Base-by-base conservation (phyloP, 2,329 filamentous ascomycete species). In the Seiridium unicorne region DNA sequence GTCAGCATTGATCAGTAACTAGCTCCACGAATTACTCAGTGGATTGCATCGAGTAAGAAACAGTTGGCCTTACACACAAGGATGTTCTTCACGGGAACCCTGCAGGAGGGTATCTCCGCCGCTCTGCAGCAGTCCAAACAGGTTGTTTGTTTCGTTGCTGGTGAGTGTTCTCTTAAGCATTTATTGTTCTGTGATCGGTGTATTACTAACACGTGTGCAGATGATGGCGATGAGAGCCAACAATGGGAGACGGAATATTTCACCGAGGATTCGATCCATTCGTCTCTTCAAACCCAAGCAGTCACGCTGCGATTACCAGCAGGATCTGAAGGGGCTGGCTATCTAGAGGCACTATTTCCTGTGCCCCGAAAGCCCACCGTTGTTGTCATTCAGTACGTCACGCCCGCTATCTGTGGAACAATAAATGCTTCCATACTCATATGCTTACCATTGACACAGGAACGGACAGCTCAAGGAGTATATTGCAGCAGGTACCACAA, bases 61-160 rank as follows among this genome's bases (percentile, higher is more conserved):
- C 7, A 7, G 38, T 7, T 11, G 38, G 11, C 38, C 7, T 13
- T 42, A 42, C 38, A 42, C 38, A 13, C 38, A 42, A 8, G 38
- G 38, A 42, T 96, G 89, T 97, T 97, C 76, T 93, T 93, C 73
- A 70, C 88, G 62, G 93, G 93, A 18, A 87, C 86, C 62, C 76
- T 97, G 26, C 90, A 96, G 68, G 89, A 89, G 68, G 93, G 92
- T 61, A 96, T 97, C 67, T 82, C 84, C 38, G 80, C 85, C 26
- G 92, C 93, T 10, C 82, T 97, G 5, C 84, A 86, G 62, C 81
- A 93, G 72, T 80, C 85, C 61, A 96, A 94, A 74, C 82, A 90
- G 18, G 90, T 97, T 0, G 84, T 91, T 36, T 96, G 92, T 76
- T 96, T 97, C 74, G 89, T 97, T 38, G 86, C 87, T 70, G 89